Evolutionary conservation across 1,139 yeast genomes (phyloP), one percentile per base, ranked within the genome.

Genomic region (Waltiozyma sp.): DNA sequence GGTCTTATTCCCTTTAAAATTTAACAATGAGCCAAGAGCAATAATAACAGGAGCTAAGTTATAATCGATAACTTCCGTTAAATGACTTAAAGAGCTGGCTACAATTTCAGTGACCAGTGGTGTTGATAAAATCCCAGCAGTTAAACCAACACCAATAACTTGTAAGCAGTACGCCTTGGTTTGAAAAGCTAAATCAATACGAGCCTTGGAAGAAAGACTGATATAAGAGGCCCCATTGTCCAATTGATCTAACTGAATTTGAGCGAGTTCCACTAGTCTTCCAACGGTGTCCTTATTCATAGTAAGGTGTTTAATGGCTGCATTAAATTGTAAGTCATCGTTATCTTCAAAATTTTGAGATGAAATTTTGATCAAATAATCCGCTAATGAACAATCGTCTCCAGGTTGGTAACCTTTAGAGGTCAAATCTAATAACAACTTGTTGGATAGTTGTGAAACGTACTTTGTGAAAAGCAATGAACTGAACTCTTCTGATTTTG

Each of bases 11-110:
- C 69, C 76, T 47, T 68, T 69, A 48, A 62, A 67, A 18, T 73
- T 75, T 41, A 78, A 63, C 41, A 77, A 61, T 0, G 81, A 67
- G 7, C 81, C 82, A 43, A 77, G 61, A 51, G 77, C 73, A 49
- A 76, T 66, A 1, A 73, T 70, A 23, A 70, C 63, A 13, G 70
- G 60, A 1, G 80, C 74, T 41, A 78, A 63, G 3, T 47, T 40
- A 16, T 49, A 51, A 43, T 64, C 52, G 7, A 51, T 28, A 11
- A 49, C 49, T 35, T 56, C 60, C 16, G 49, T 48, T 28, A 51
- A 49, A 39, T 50, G 52, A 8, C 51, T 40, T 26, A 56, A 42
- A 0, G 57, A 43, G 8, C 39, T 34, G 34, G 45, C 50, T 13
- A 55, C 46, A 24, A 46, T 40, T 3, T 49, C 40, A 7, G 44